These are phyloP conservation scores for Mycena pura DNA, from an alignment of 768 basidiomycete species.

Conservation along the genomic window DNA sequence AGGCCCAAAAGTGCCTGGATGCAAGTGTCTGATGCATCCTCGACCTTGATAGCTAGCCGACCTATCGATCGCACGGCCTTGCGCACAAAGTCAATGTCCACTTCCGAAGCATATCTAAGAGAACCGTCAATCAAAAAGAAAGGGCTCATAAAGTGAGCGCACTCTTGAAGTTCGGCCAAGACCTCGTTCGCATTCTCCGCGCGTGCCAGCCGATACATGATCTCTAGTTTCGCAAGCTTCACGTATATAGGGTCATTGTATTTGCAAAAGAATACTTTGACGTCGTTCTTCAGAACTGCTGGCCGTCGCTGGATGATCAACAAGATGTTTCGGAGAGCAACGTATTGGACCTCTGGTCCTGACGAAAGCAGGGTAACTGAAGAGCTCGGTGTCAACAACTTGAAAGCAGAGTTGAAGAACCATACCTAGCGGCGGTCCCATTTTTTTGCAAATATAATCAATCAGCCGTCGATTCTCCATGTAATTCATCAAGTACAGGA, in stretches of 20 bases:
- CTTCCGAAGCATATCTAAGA: slow-evolving; percentile 92
- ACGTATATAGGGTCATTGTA: slow-evolving; percentile 99
- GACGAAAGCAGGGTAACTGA: slow-evolving; percentile 94
- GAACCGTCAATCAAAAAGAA: background rate
- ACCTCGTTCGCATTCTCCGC: slow-evolving; percentile 94
- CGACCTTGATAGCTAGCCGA: slow-evolving; percentile 96
- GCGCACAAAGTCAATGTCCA: slow-evolving; percentile 97
- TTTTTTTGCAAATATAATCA: slow-evolving; percentile 93
- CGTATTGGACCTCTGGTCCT: slow-evolving; percentile 98
- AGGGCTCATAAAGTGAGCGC: slow-evolving; percentile 32
- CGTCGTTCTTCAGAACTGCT: slow-evolving; percentile 91
- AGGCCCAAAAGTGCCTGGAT: slow-evolving; percentile 86
- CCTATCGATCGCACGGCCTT: slow-evolving; percentile 98
- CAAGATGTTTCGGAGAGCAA: slow-evolving; percentile 94
- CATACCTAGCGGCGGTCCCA: slow-evolving; percentile 94
- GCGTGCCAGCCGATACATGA: slow-evolving; percentile 97
- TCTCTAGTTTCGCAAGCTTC: slow-evolving; percentile 97
- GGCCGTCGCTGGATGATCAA: slow-evolving; percentile 97
- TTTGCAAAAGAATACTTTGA: slow-evolving; percentile 99
- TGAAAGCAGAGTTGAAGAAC: slow-evolving; percentile 7
- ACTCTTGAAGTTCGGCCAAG: slow-evolving; percentile 95
- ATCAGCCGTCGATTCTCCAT: slow-evolving; percentile 90
- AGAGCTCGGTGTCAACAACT: slow-evolving; percentile 4
- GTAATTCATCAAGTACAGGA: slow-evolving; percentile 98
- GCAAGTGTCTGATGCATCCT: slow-evolving; percentile 86